Percentiles rank a stretch among this genome's conserved stretches.
Evolutionary conservation across 805 yeast genomes (phyloP).

Genomic region (Diddensiella caesifluorescens): DNA sequence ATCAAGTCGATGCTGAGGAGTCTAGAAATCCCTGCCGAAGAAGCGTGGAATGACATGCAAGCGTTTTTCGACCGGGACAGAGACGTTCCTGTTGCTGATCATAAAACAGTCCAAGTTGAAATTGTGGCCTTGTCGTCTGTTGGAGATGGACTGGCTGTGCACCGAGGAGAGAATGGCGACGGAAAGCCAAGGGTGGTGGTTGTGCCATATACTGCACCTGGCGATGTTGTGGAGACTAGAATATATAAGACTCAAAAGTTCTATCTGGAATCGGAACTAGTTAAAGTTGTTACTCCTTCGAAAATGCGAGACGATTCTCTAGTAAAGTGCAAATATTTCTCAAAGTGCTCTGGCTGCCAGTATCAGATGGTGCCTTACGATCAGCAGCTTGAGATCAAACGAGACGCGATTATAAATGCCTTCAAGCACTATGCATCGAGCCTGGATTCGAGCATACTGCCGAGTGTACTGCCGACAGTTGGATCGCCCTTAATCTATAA

Average conservation of each 20-base stretch:
- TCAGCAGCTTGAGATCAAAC: slow-evolving; percentile 67
- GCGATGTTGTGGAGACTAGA: slow-evolving; percentile 65
- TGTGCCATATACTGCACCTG: slow-evolving; percentile 85
- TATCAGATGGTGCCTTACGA: slow-evolving; percentile 73
- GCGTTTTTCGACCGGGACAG: slow-evolving; percentile 48
- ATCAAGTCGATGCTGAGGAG: slow-evolving; percentile 52
- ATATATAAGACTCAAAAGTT: slow-evolving; percentile 74
- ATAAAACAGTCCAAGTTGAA: slow-evolving; percentile 52
- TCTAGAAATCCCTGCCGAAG: slow-evolving; percentile 37
- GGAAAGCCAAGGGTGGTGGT: slow-evolving; percentile 47
- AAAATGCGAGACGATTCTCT: slow-evolving; percentile 50
- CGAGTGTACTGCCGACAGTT: slow-evolving; percentile 57
- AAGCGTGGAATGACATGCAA: slow-evolving; percentile 56
- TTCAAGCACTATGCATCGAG: slow-evolving; percentile 61
- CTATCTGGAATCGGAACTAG: slow-evolving; percentile 69
- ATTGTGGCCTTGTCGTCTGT: slow-evolving; percentile 60
- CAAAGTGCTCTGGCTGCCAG: slow-evolving; percentile 93
- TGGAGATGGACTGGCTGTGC: slow-evolving; percentile 82
- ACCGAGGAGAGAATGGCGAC: slow-evolving; percentile 40
- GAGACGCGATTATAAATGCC: slow-evolving; percentile 73
- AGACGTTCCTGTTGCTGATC: slow-evolving; percentile 40
- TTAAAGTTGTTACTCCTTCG: slow-evolving; percentile 45
- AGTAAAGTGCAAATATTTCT: slow-evolving; percentile 77
- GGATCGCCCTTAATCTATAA: slow-evolving; percentile 70
- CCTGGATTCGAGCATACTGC: slow-evolving; percentile 42